A percentile compares a stretch with the other conserved stretches of the same genome.
Conservation (phyloP, 495 filamentous ascomycete genomes). For the Lepidopterella palustris region DNA sequence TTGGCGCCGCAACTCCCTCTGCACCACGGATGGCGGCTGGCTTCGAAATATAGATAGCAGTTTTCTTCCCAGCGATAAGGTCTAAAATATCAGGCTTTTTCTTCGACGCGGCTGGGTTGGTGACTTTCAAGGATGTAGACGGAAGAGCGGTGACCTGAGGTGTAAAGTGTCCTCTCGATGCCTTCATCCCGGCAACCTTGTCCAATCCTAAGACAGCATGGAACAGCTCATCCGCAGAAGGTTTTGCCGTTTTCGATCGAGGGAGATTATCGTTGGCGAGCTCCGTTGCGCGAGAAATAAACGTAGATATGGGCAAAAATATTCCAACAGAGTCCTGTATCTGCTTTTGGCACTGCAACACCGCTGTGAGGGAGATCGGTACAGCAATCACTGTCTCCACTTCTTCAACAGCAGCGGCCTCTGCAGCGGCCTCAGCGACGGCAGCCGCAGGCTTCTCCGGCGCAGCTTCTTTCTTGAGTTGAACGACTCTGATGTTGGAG, state of each 20-base stretch:
- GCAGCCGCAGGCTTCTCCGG: slow-evolving; percentile 38
- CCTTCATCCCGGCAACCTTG: slow-evolving; percentile 43
- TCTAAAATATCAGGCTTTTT: slow-evolving; percentile 65
- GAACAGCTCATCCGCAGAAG: slow-evolving; percentile 76
- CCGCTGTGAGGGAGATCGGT: slow-evolving; percentile 68
- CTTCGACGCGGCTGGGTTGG: slow-evolving; percentile 29
- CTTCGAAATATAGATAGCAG: slow-evolving; percentile 28
- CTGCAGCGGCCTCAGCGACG: slow-evolving; percentile 38
- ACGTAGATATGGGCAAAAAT: slow-evolving; percentile 75
- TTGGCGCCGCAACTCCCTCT: slow-evolving; percentile 39
- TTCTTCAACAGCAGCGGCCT: slow-evolving; percentile 35
- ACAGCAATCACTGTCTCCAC: slow-evolving; percentile 54
- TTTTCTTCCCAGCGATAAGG: slow-evolving; percentile 53
- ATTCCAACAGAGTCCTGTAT: slow-evolving; percentile 68
- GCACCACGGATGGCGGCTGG: slow-evolving; percentile 31
- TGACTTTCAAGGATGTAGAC: slow-evolving; percentile 30
- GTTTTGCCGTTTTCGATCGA: slow-evolving; percentile 49
- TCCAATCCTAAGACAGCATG: slow-evolving; percentile 75
- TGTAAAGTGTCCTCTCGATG: slow-evolving; percentile 54
- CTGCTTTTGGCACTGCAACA: slow-evolving; percentile 71
- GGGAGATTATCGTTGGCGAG: slow-evolving; percentile 84
- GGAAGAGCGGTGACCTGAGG: slow-evolving; percentile 66
- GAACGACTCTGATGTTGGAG: slow-evolving; percentile 82
- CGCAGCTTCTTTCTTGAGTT: slow-evolving; percentile 31
- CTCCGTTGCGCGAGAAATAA: slow-evolving; percentile 74